phyloP scores from a whole-genome alignment of 1,284 basidiomycete species.

The Salmacisia buchloeana region DNA sequence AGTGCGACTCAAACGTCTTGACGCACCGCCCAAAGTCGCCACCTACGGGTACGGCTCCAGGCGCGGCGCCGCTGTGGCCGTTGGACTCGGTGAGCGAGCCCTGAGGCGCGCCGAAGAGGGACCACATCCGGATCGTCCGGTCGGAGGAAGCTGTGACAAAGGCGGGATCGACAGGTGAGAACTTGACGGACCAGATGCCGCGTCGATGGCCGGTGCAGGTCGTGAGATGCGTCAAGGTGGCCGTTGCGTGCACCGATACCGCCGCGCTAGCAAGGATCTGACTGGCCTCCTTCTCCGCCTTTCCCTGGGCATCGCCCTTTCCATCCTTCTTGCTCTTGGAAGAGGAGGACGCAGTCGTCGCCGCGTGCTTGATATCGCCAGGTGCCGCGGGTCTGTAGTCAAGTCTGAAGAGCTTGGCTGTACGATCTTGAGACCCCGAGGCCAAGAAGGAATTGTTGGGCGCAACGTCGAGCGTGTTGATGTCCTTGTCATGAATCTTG shows the following conservation, averaged over 20 bases:
- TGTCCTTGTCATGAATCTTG: conserved; percentile 95
- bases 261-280: not conserved
- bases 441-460: conserved; percentile 84
- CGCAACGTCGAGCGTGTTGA: conserved; percentile 89
- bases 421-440: conserved; percentile 92
- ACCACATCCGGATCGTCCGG: conserved; percentile 90
- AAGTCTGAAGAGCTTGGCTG: conserved; percentile 83
- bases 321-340: conserved; percentile 25
- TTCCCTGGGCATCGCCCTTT: conserved; percentile 35
- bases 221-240: conserved; percentile 65
- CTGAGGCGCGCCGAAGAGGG: conserved; percentile 57
- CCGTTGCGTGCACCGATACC: conserved; percentile 11
- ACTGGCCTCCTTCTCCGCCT: conserved; percentile 54
- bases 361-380: conserved; percentile 32
- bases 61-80: conserved; percentile 19
- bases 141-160: conserved; percentile 92
- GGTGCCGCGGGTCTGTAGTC: conserved; percentile 55
- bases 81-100: conserved; percentile 78
- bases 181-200: conserved; percentile 90
- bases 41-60: no score
- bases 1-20: conserved; percentile 63
- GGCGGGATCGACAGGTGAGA: conserved; percentile 74
- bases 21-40: conserved; percentile 27
- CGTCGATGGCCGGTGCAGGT: conserved; percentile 92
- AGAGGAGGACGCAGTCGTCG: conserved; percentile 27